Conservation (phyloP, 805 yeast genomes). For the Saturnispora quitensis region DNA sequence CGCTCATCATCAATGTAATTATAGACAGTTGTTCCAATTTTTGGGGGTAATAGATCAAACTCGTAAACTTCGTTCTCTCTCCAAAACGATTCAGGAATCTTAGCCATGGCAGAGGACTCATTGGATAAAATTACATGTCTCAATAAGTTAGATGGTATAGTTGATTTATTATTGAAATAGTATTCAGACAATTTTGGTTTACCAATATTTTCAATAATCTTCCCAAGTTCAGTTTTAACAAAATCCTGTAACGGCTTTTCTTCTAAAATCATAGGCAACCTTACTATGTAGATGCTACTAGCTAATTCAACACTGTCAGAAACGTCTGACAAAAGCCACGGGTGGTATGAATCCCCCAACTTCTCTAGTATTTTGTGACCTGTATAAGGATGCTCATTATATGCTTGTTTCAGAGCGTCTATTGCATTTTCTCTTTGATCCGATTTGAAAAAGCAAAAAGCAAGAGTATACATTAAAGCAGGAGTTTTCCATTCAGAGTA, state of each 20-base stretch:
- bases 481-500: constrained; percentile 66
- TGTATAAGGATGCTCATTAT: constrained; percentile 46
- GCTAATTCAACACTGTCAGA: constrained; percentile 33
- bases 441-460: constrained; percentile 47
- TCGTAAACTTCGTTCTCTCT: constrained; percentile 53
- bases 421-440: constrained; percentile 36
- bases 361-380: constrained; percentile 41
- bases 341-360: constrained; percentile 31
- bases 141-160: constrained; percentile 52
- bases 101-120: constrained; percentile 62
- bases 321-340: constrained; percentile 21
- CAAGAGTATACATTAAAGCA: constrained; percentile 57
- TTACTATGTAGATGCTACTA: constrained; percentile 48
- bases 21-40: constrained; percentile 33
- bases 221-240: constrained; percentile 15
- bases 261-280: constrained; percentile 49
- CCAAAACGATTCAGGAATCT: constrained; percentile 56
- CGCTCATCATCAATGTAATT: constrained; percentile 40
- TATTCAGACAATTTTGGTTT: constrained; percentile 13
- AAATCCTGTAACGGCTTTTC: constrained; percentile 38
- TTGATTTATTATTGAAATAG: constrained; percentile 17
- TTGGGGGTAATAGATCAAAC: constrained; percentile 67
- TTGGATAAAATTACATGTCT: constrained; percentile 65
- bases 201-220: constrained; percentile 11
- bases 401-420: constrained; percentile 40